A percentile compares a stretch with the other conserved stretches of the same genome.
These are phyloP conservation scores for Stagonosporopsis cucurbitacearum DNA, from an alignment of 2,329 filamentous ascomycete genomes.

Conservation along the genomic window DNA sequence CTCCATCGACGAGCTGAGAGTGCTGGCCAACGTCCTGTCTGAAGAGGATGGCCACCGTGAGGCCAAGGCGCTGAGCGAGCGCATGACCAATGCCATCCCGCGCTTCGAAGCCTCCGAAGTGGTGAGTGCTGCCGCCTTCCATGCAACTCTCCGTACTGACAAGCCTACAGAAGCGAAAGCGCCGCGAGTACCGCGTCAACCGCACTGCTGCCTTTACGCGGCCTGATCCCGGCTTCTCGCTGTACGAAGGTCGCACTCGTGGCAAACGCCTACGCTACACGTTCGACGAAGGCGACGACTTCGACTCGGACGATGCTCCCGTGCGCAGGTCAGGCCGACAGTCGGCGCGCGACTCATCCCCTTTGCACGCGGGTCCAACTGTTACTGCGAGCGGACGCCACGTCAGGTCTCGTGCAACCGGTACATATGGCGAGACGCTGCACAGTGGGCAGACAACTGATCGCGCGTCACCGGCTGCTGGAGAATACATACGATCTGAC, in stretches of 20 bases:
- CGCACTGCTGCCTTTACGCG: constrained; percentile 87
- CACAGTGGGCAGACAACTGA: constrained; percentile 60
- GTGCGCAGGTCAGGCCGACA: constrained; percentile 70
- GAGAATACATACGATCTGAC: constrained; percentile 53
- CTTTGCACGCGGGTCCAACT: constrained; percentile 68
- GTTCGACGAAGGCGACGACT: constrained; percentile 90
- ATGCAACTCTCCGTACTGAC: constrained; percentile 20
- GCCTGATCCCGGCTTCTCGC: constrained; percentile 85
- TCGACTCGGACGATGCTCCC: constrained; percentile 70
- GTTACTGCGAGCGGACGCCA: constrained; percentile 88
- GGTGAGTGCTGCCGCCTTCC: constrained; percentile 55
- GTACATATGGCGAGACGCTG: constrained; percentile 69
- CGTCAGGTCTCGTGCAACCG: constrained; percentile 68
- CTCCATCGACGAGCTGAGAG: constrained; percentile 82
- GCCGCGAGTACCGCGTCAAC: constrained; percentile 86
- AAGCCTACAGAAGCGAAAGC: constrained; percentile 78
- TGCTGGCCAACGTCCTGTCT: constrained; percentile 76
- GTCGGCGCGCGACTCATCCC: constrained; percentile 74
- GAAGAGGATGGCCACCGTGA: constrained; percentile 80
- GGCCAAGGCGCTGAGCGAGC: constrained; percentile 77
- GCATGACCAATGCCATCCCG: constrained; percentile 79
- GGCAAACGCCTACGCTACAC: constrained; percentile 98
- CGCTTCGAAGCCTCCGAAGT: constrained; percentile 94
- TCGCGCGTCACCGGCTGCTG: constrained; percentile 51
- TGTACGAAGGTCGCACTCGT: constrained; percentile 94